Evolutionary conservation across 257 asterid species (phyloP), one percentile per base, ranked within the genome.

Genomic region (Solanum virginianum): DNA sequence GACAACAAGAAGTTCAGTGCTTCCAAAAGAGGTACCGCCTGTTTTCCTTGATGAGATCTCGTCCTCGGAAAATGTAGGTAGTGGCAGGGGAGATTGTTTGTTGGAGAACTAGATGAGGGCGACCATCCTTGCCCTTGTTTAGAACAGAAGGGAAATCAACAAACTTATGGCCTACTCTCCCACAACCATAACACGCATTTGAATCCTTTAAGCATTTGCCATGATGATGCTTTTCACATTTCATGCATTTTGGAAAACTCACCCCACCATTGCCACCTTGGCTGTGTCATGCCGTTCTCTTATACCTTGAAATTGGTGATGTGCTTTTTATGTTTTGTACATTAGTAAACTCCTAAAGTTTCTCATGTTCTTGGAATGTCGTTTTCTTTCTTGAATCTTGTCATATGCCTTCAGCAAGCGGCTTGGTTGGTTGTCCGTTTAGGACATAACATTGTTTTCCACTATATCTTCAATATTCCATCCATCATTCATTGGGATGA

Each of bases 51-150:
- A 94, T 54, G 96, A 94, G 65, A 89, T 93, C 57, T 88, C 92
- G 18, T 81, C 86, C 10, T 86, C 88, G 3, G 80, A 85, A 43
- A 92, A 89, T 85, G 98, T 88, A 89, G 86, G 88, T 45, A 74
- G 84, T 85, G 90, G 86, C 15, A 88, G 92, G 56, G 94, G 89
- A 36, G 90, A 89, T 12, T 87, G 92, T 75, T 89, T 93, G 88
- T 87, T 91, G 87, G 92, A 91, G 75, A 91, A 95, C 83, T 93
- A n/a, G n/a, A n/a, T n/a, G n/a, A n/a, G n/a, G n/a, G n/a, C n/a
- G n/a, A n/a, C n/a, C n/a, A n/a, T n/a, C n/a, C n/a, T n/a, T n/a
- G n/a, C n/a, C n/a, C n/a, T n/a, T n/a, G n/a, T n/a, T n/a, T n/a
- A n/a, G n/a, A n/a, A n/a, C n/a, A n/a, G n/a, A n/a, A n/a, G n/a